These are phyloP conservation scores for Quercus ilex DNA, from an alignment of 306 rosid species.

Conservation along the genomic window DNA sequence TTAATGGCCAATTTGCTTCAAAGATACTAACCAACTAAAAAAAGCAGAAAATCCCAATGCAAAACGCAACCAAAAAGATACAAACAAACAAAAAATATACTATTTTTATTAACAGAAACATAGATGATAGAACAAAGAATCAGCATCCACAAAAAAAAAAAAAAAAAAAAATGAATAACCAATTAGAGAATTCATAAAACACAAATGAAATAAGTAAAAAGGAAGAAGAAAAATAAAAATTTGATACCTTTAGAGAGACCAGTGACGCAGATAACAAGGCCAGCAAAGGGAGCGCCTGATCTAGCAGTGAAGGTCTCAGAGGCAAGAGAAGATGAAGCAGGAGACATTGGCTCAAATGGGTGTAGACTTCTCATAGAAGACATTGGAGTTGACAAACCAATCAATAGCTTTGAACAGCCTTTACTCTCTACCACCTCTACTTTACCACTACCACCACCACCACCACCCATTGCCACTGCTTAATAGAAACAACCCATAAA, in stretches of 20 bases:
- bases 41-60: too few species aligned
- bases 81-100: not conserved
- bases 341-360: conserved; percentile 60
- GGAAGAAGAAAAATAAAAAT: not conserved
- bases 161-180: not conserved
- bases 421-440: conserved; percentile 76
- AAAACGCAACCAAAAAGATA: not conserved
- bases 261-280: conserved; percentile 88
- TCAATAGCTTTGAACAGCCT: conserved; percentile 76
- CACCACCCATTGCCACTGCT: conserved; percentile 49
- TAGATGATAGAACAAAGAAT: not conserved
- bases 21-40: too few species aligned
- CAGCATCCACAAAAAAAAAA: not conserved
- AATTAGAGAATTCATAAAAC: not conserved
- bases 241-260: conserved; percentile 85
- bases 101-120: not conserved
- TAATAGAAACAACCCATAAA: not conserved
- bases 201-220: not conserved
- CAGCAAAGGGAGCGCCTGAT: conserved; percentile 66
- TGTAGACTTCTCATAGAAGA: conserved; percentile 51
- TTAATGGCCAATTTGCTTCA: too few species aligned
- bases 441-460: conserved; percentile 39
- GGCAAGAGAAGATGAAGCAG: conserved; percentile 52
- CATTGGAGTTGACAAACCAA: conserved; percentile 54
- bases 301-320: conserved; percentile 38